Base-by-base conservation (phyloP, 2,329 filamentous ascomycete genomes). In the Drechslerella coelobrocha region DNA sequence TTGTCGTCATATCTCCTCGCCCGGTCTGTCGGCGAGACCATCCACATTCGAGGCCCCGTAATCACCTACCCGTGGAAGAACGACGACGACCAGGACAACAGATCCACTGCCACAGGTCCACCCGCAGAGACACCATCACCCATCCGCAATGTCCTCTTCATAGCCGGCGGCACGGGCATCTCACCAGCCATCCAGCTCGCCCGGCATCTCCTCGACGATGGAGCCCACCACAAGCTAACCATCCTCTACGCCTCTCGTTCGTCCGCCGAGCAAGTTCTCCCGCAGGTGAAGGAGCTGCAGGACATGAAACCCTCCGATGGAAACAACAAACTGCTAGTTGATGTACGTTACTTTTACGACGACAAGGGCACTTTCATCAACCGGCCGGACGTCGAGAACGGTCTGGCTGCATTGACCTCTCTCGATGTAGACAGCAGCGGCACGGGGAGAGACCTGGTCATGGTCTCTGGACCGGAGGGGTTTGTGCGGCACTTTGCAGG, bases 131-230 rank as follows among this genome's bases (percentile, higher is more conserved):
- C 12, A 52, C 34, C 45, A 21, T 78, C 84, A 75, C 78, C 83
- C 61, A 82, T 85, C 24, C 84, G 68, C 82, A 68, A 62, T 97
- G 1, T 63, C 6, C 81, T 97, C 1, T 96, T 97, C 76, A 81
- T 97, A 21, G 94, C 92, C 0, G 94, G 92, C 1, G 94, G 94
- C 0, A 99, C 94, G 0, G 93, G 94, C 0, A 89, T 99, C 75
- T 92, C 91, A 14, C 91, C 93, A 0, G 94, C 92, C 6, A 80
- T 97, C 78, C 93, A 97, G 79, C 85, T 89, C 41, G 90, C 88
- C 1, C 81, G 87, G 71, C 85, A 85, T 0, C 79, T 93, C 9
- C 79, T 87, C 2, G 79, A 82, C 68, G 74, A 78, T 19, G 73
- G 5, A 69, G 61, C 72, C 78, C 73, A 73, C 68, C 12, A 43